Base-by-base conservation (phyloP, 805 yeast species). In the Cyberlindnera mississippiensis region DNA sequence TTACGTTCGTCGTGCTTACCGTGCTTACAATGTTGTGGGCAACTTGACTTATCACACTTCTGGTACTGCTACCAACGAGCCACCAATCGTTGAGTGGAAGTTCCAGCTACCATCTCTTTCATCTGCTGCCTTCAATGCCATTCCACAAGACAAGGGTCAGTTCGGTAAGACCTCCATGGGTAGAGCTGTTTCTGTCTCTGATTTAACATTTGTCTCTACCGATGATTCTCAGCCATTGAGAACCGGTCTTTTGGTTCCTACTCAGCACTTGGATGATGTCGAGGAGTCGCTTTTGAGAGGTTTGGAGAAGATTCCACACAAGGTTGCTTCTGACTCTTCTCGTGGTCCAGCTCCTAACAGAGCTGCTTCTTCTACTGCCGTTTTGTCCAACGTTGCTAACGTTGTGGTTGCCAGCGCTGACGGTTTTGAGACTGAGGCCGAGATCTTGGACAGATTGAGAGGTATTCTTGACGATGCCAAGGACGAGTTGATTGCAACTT, bases 1-100 rank as follows among this genome's bases (percentile, higher is more conserved):
- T 45, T 93, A 93, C 65, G 82, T 90, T 46, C 84, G 98, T 64
- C 84, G 99, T 64, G 95, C 98, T 34, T 93, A 90, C 72, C 81
- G 98, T 59, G 98, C 98, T 29, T 93, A 95, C 69, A 82, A 88
- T 31, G 82, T 93, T 48, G 82, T 93, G 48, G 82, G 86, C 41
- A 84, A 82, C 49, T 76, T 95, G 40, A 68, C 71, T 41, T 86
- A 87, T 58, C 77, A 74, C 49, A 72, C 65, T 40, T 72, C 76
- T 26, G 41, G 40, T 42, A 17, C 35, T 17, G 33, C 38, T 28
- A 31, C 33, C 12, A 53, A 64, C 18, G 75, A 72, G 8, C 67
- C 69, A 33, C 95, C 97, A 30, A 75, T 85, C 41, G 76, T 89
- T 48, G 83, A 86, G 50, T 90, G 96, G 96, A 78, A 78, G 55